These are phyloP conservation scores for Exophiala lecanii-corni DNA, from an alignment of 2,329 filamentous ascomycete species.

Conservation along the genomic window DNA sequence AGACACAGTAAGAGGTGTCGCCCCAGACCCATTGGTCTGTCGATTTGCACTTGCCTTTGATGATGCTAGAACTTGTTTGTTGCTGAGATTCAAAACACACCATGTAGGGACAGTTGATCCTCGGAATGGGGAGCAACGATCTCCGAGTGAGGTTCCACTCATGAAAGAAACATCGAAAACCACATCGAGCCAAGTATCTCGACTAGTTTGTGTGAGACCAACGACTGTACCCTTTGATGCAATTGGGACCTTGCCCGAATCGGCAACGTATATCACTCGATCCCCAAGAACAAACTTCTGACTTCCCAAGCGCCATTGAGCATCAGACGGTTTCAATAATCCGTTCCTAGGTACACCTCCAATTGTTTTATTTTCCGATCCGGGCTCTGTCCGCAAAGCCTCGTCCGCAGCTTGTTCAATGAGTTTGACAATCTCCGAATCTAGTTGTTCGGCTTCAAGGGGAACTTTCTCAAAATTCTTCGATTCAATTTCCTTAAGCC, in stretches of 20 bases:
- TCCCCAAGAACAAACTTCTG: constrained; percentile 83
- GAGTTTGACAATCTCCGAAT: constrained; percentile 78
- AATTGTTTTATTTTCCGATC: constrained; percentile 63
- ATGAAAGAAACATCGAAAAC: constrained; percentile 95
- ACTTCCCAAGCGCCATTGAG: constrained; percentile 83
- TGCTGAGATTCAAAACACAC: constrained; percentile 81
- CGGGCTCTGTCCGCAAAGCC: constrained; percentile 48
- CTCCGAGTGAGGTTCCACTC: constrained; percentile 88
- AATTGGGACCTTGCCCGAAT: constrained; percentile 91
- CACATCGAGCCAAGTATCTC: constrained; percentile 77
- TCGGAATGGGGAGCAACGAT: constrained; percentile 86
- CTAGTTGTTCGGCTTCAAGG: constrained; percentile 90
- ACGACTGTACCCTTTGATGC: constrained; percentile 89
- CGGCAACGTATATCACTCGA: constrained; percentile 85
- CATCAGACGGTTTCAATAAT: constrained; percentile 87
- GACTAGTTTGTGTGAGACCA: constrained; percentile 82
- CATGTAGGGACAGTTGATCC: constrained; percentile 85
- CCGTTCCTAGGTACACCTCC: constrained; percentile 79
- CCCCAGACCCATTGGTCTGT: constrained; percentile 51
- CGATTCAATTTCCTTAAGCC: constrained; percentile 86
- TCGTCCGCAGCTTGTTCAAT: constrained; percentile 74
- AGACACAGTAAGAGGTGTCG: constrained; percentile 49
- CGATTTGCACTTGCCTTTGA: constrained; percentile 38
- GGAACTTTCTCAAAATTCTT: constrained; percentile 95
- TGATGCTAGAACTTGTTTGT: constrained; percentile 70